Conservation (phyloP, 495 filamentous ascomycete species). For the Xylona heveae region DNA sequence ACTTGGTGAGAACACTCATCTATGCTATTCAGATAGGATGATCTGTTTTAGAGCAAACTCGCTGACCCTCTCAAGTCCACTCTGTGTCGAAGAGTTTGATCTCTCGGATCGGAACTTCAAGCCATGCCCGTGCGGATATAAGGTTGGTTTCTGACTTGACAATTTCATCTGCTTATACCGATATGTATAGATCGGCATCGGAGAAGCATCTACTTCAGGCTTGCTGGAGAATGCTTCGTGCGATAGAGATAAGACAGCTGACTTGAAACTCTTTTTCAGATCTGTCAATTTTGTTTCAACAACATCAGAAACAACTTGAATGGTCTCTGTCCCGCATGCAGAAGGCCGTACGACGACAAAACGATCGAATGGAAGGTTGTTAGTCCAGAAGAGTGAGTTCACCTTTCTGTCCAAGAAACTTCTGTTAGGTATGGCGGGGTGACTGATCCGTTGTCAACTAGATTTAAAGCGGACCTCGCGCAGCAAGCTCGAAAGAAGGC, state of each 20-base stretch:
- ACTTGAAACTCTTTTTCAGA: slow-evolving; percentile 25
- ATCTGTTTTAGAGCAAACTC: slow-evolving; percentile 1
- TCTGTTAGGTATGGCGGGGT: background rate
- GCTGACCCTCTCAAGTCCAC: slow-evolving; percentile 36
- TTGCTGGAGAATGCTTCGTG: too few species aligned
- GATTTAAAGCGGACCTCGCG: slow-evolving; percentile 68
- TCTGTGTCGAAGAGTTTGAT: slow-evolving; percentile 98
- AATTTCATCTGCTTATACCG: background rate
- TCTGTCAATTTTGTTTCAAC: slow-evolving; percentile 99
- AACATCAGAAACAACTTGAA: slow-evolving; percentile 95
- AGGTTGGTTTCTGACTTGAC: slow-evolving; percentile 36
- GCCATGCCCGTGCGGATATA: slow-evolving; percentile 95
- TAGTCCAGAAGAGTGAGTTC: slow-evolving; percentile 71
- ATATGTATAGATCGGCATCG: background rate
- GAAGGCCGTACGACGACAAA: slow-evolving; percentile 84
- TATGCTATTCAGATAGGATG: background rate
- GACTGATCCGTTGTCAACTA: slow-evolving; percentile 9
- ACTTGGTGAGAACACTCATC: slow-evolving; percentile 39
- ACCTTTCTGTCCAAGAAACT: slow-evolving; percentile 2
- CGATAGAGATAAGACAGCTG: too few species aligned
- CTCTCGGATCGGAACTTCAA: slow-evolving; percentile 92
- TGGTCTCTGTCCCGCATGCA: slow-evolving; percentile 86
- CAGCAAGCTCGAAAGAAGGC: slow-evolving; percentile 83
- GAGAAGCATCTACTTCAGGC: too few species aligned
- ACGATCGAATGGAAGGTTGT: slow-evolving; percentile 91